phyloP scores from a whole-genome alignment of 306 rosid species.

The Castanea mollissima region DNA sequence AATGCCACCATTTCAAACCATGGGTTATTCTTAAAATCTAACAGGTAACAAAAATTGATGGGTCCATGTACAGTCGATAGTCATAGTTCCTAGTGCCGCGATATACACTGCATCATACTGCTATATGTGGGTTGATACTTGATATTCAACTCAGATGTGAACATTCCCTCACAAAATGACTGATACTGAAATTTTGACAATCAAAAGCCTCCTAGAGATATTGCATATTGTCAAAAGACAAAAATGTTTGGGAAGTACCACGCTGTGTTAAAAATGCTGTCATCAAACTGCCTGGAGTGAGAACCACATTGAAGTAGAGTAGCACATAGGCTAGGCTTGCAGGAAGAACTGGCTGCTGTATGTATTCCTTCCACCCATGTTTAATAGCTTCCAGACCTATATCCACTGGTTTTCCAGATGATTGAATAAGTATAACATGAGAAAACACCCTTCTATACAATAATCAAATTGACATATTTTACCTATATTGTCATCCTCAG shows the following conservation, averaged over 20 bases:
- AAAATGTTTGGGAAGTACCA: slow-evolving; percentile 46
- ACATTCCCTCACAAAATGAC: not conserved
- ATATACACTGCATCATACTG: not conserved
- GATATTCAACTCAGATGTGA: not conserved
- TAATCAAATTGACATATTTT: slow-evolving; percentile 22
- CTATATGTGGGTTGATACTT: not conserved
- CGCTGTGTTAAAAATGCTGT: slow-evolving; percentile 87
- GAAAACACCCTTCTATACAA: not conserved
- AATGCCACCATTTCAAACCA: not conserved
- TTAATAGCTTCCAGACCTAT: slow-evolving; percentile 77
- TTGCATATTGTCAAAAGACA: not conserved
- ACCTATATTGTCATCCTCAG: slow-evolving; percentile 53
- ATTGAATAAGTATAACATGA: slow-evolving; percentile 18
- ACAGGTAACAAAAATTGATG: not conserved
- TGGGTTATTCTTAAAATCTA: not conserved
- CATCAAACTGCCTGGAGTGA: slow-evolving; percentile 97
- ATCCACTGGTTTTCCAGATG: slow-evolving; percentile 52
- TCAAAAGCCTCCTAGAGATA: not conserved
- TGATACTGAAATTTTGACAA: not conserved
- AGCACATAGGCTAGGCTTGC: slow-evolving; percentile 92
- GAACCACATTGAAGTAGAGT: slow-evolving; percentile 83
- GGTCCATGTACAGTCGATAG: not conserved
- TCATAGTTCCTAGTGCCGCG: not conserved
- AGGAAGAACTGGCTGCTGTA: slow-evolving; percentile 91
- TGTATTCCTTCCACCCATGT: slow-evolving; percentile 90